Conservation (phyloP, 1,139 yeast genomes). For the Suhomyces atakaporum region DNA sequence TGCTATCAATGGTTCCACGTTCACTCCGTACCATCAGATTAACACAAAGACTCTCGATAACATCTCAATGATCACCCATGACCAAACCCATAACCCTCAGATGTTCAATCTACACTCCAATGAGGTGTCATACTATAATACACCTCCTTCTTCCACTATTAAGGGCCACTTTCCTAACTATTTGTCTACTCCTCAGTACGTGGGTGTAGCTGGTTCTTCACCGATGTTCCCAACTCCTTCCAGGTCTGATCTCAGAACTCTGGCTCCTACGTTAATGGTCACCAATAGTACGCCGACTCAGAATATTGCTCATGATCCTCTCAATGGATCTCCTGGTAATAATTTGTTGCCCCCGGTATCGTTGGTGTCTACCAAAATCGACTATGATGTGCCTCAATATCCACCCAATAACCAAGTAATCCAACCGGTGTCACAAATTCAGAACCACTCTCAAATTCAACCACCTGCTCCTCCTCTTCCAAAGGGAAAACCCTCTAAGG, state of each 20-base stretch:
- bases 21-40: constrained; percentile 27
- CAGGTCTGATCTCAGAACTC: constrained; percentile 4
- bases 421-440: neutral
- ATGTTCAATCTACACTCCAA: constrained; percentile 6
- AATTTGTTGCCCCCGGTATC: constrained; percentile 37
- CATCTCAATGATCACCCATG: constrained; percentile 31
- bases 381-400: neutral
- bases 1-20: constrained; percentile 18
- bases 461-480: neutral
- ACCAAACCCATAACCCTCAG: constrained; percentile 6
- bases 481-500: neutral
- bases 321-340: constrained; percentile 7
- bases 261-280: constrained; percentile 6
- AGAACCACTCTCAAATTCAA: neutral
- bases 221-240: constrained; percentile 12
- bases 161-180: constrained; percentile 18
- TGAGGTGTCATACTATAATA: constrained; percentile 16
- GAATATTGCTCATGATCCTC: neutral
- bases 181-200: constrained; percentile 16
- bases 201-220: constrained; percentile 5
- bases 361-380: constrained; percentile 11
- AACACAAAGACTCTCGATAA: constrained; percentile 42
- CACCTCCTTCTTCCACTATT: constrained; percentile 24
- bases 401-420: neutral
- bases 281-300: constrained; percentile 11